Evolutionary conservation across 495 filamentous ascomycete genomes (phyloP).

Genomic region (Penicillium arizonense): DNA sequence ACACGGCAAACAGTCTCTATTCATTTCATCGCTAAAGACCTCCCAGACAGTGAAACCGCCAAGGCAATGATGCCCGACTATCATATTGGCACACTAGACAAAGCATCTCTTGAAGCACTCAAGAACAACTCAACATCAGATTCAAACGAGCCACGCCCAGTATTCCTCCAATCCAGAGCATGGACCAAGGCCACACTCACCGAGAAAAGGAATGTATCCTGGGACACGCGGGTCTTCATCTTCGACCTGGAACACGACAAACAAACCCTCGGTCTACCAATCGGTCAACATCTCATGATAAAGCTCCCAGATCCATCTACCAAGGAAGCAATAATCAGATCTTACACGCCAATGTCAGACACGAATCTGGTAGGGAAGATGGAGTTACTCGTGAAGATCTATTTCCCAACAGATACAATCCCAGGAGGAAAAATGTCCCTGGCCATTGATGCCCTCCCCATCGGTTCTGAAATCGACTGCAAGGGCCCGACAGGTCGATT

Average conservation of each 20-base stretch:
- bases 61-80: conserved; percentile 89
- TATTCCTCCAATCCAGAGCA: conserved; percentile 67
- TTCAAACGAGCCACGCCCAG: conserved; percentile 42
- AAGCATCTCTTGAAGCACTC: conserved; percentile 54
- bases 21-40: conserved; percentile 3
- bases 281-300: conserved; percentile 89
- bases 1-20: not conserved
- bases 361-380: conserved; percentile 58
- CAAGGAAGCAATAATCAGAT: conserved; percentile 74
- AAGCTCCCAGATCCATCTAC: conserved; percentile 65
- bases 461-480: conserved; percentile 74
- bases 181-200: conserved; percentile 72
- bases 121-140: conserved; percentile 23
- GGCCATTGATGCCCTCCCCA: conserved; percentile 68
- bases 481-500: conserved; percentile 93
- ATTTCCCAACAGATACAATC: conserved; percentile 57
- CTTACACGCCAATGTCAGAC: conserved; percentile 85
- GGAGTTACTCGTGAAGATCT: conserved; percentile 82
- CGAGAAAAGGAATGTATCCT: conserved; percentile 64
- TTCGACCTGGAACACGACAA: conserved; percentile 73
- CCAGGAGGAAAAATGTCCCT: conserved; percentile 84
- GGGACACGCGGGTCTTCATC: conserved; percentile 81
- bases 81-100: conserved; percentile 77
- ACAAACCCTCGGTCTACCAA: conserved; percentile 75
- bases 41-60: conserved; percentile 81